phyloP scores from a whole-genome alignment of 331 rosid genomes.

The Cydonia oblonga region DNA sequence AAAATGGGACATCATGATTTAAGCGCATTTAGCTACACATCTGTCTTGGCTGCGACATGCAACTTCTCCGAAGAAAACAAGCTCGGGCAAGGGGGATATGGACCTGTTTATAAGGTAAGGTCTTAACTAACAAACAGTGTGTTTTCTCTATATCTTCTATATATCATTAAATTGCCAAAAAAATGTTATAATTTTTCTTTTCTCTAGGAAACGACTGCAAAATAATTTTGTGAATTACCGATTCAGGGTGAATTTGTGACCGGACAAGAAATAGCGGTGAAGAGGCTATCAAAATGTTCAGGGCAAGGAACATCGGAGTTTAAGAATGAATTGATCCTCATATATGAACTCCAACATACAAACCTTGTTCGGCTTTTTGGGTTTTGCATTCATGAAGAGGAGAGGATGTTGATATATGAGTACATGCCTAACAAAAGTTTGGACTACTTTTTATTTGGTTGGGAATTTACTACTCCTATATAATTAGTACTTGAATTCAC shows the following conservation, averaged over 20 bases:
- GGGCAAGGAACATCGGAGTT: not conserved
- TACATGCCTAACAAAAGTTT: slow-evolving; percentile 5
- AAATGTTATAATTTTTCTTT: not conserved
- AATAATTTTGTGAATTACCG: no score
- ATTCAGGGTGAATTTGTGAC: not conserved
- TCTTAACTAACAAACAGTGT: not conserved
- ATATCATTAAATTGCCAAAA: no score
- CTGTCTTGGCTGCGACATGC: not conserved
- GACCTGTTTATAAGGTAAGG: not conserved
- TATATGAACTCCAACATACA: slow-evolving; percentile 1
- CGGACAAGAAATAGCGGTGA: not conserved
- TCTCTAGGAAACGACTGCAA: not conserved
- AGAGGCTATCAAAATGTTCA: not conserved
- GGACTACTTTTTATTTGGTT: not conserved
- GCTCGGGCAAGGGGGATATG: not conserved
- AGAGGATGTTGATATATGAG: not conserved
- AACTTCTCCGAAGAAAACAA: not conserved
- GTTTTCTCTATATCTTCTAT: not conserved
- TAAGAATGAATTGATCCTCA: not conserved
- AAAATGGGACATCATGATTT: not conserved
- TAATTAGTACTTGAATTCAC: not conserved
- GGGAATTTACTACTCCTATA: not conserved
- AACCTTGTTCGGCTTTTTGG: not conserved
- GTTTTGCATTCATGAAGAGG: not conserved
- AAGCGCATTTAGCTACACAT: not conserved